Percentiles rank a stretch among this genome's conserved stretches.
Evolutionary conservation across 1,284 basidiomycete species (phyloP).

Genomic region (Cutaneotrichosporon sp.): DNA sequence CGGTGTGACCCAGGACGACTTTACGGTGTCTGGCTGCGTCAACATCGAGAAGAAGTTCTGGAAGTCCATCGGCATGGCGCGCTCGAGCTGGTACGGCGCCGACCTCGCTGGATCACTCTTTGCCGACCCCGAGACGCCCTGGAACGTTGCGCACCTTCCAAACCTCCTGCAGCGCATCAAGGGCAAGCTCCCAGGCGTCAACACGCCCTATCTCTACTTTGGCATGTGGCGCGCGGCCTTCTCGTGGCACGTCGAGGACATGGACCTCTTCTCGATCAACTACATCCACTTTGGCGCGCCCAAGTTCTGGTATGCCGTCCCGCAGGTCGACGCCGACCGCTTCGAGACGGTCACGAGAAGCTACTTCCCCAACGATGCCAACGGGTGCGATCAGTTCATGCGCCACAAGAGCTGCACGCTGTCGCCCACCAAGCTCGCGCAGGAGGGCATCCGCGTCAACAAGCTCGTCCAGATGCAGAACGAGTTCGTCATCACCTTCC

Average conservation of each 20-base stretch:
- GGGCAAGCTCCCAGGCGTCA: constrained; percentile 80
- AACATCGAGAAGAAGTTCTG: constrained; percentile 89
- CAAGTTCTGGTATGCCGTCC: constrained; percentile 94
- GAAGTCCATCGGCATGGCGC: constrained; percentile 73
- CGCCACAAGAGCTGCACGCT: constrained; percentile 96
- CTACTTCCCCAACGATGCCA: constrained; percentile 82
- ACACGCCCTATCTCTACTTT: constrained; percentile 96
- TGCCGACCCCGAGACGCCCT: constrained; percentile 73
- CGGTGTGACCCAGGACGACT: constrained; percentile 69
- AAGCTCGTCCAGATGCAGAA: constrained; percentile 84
- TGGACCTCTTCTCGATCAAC: constrained; percentile 98
- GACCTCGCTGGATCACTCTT: constrained; percentile 84
- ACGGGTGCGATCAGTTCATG: constrained; percentile 86
- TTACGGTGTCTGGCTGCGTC: constrained; percentile 80
- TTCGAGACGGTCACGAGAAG: constrained; percentile 68
- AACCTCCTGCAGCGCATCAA: constrained; percentile 77
- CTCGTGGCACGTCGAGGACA: constrained; percentile 97
- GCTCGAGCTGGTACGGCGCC: constrained; percentile 93
- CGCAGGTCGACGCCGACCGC: constrained; percentile 74
- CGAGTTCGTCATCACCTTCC: constrained; percentile 96
- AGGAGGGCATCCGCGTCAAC: constrained; percentile 81
- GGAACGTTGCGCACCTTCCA: constrained; percentile 92
- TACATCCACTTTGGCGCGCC: constrained; percentile 99
- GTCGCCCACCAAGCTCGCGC: constrained; percentile 78
- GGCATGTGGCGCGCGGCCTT: constrained; percentile 99